These are phyloP conservation scores for Breynia disticha DNA, from an alignment of 441 rosid species.

Conservation along the genomic window DNA sequence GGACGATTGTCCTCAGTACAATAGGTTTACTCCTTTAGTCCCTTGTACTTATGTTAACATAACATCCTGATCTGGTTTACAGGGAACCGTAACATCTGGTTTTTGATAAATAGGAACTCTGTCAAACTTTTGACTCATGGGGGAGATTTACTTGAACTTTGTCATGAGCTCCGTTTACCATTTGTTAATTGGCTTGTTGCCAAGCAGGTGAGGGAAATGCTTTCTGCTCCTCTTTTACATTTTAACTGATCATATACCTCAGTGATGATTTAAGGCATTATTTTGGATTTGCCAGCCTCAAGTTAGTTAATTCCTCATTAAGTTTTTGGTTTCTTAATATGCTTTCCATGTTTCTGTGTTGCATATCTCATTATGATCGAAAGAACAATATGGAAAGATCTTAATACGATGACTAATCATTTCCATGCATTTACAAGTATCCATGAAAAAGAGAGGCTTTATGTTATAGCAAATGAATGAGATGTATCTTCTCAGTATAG, in stretches of 20 bases:
- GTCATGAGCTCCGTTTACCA: slow-evolving; percentile 82
- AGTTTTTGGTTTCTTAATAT: no score
- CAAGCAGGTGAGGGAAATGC: slow-evolving; percentile 51
- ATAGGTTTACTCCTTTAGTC: slow-evolving; percentile 36
- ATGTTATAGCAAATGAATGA: no score
- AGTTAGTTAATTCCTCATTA: no score
- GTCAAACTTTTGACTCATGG: slow-evolving; percentile 87
- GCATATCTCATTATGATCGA: no score
- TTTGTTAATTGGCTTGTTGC: slow-evolving; percentile 63
- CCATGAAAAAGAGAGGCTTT: no score
- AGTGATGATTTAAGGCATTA: not conserved
- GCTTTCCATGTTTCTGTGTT: no score
- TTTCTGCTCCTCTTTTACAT: not conserved
- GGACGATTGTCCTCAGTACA: slow-evolving; percentile 53
- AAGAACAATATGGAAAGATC: no score
- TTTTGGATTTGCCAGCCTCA: no score
- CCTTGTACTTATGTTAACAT: slow-evolving; percentile 5
- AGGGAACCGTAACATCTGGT: slow-evolving; percentile 19
- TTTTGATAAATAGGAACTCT: slow-evolving; percentile 53
- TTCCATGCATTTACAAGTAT: no score
- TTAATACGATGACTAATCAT: no score
- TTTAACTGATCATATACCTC: not conserved
- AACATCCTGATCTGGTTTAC: slow-evolving; percentile 1
- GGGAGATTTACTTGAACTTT: slow-evolving; percentile 91
- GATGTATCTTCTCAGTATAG: no score